Percentiles rank a stretch among this genome's conserved stretches.
These are phyloP conservation scores for Diddensiella santjacobensis DNA, from an alignment of 805 yeast genomes.

Conservation along the genomic window DNA sequence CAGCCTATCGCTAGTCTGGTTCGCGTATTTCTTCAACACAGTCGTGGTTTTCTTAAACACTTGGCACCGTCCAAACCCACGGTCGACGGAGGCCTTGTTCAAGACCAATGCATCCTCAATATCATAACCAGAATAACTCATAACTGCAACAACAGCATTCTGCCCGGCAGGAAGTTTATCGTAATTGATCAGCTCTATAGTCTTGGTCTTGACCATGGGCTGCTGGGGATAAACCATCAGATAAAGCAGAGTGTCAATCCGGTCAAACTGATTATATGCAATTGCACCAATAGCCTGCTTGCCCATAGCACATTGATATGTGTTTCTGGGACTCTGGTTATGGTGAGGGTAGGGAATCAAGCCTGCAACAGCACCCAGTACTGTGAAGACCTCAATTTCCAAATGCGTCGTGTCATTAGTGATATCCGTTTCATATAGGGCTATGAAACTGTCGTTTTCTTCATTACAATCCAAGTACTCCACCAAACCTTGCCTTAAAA, in stretches of 20 bases:
- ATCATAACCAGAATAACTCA: constrained; percentile 99
- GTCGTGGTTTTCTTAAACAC: constrained; percentile 89
- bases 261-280: constrained; percentile 91
- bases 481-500: constrained; percentile 77
- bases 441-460: constrained; percentile 91
- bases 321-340: constrained; percentile 98
- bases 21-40: constrained; percentile 84
- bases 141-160: constrained; percentile 97
- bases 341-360: constrained; percentile 90
- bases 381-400: constrained; percentile 93
- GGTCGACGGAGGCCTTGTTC: constrained; percentile 87
- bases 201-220: constrained; percentile 97
- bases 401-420: constrained; percentile 68
- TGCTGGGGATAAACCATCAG: constrained; percentile 99
- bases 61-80: constrained; percentile 98
- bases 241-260: constrained; percentile 90
- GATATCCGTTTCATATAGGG: constrained; percentile 73
- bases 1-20: constrained; percentile 86
- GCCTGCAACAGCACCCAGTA: constrained; percentile 90
- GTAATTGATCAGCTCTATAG: constrained; percentile 91
- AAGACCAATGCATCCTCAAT: constrained; percentile 99
- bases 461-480: constrained; percentile 97
- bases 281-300: constrained; percentile 99
- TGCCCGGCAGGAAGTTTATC: constrained; percentile 98
- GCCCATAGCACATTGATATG: constrained; percentile 99